Conservation (phyloP, 371 early-diverging fungal species). For the Mucor circinelloides region DNA sequence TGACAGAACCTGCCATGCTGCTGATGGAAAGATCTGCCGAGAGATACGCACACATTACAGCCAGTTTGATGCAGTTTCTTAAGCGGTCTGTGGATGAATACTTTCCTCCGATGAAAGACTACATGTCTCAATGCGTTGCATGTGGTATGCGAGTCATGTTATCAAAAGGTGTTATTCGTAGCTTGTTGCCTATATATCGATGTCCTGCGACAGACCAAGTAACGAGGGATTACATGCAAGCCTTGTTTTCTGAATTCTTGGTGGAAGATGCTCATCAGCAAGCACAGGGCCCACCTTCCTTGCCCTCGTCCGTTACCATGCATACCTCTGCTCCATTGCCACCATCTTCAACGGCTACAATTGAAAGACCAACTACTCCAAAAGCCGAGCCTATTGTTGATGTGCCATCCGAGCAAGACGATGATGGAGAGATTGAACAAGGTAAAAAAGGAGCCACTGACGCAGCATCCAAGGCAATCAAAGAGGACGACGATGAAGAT, state of each 20-base stretch:
- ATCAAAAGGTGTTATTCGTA: slow-evolving; percentile 66
- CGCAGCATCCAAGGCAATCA: background rate
- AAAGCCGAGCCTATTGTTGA: background rate
- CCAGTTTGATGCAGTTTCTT: slow-evolving; percentile 67
- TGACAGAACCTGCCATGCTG: slow-evolving; percentile 73
- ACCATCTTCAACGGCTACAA: background rate
- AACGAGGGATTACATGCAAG: slow-evolving; percentile 31
- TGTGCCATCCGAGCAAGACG: background rate
- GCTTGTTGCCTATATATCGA: slow-evolving; percentile 37
- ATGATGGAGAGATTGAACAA: background rate
- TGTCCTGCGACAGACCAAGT: slow-evolving; percentile 31
- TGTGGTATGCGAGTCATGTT: slow-evolving; percentile 62
- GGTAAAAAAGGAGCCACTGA: background rate
- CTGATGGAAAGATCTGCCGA: slow-evolving; percentile 74
- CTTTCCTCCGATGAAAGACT: slow-evolving; percentile 52
- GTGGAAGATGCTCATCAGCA: slow-evolving; percentile 1
- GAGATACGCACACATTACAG: slow-evolving; percentile 66
- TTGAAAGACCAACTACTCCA: background rate
- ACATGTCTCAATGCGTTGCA: slow-evolving; percentile 54
- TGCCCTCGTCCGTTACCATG: slow-evolving; percentile 13
- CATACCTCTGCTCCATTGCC: background rate
- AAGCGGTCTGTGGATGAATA: slow-evolving; percentile 62
- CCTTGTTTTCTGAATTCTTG: slow-evolving; percentile 35
- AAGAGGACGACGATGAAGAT: slow-evolving; percentile 38
- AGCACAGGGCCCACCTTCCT: background rate